Base-by-base conservation (phyloP, 768 basidiomycete genomes). In the Neoboletus subvelutipes region DNA sequence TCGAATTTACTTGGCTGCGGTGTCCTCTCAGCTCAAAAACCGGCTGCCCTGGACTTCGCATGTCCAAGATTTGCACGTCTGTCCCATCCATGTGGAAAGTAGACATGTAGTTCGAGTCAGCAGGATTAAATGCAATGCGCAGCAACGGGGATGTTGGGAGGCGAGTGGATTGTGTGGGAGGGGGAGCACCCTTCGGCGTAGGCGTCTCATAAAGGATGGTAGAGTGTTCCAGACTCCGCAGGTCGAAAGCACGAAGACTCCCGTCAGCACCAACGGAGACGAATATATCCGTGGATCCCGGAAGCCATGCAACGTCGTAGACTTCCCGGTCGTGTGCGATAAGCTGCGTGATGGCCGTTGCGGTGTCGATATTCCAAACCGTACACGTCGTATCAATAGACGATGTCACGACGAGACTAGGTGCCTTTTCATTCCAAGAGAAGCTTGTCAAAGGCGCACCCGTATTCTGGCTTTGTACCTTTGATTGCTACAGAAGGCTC, bases 381-480 rank as follows among this genome's bases (percentile, higher is more conserved):
- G 97, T 98, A 71, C 96, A 98, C 15, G 95, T 97, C 50, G 97
- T 99, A 70, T 99, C 97, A 65, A 98, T 96, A 9, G 94, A 97
- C 24, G 96, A 95, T 7, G 97, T 99, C 37, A 98, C 96, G 64
- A 98, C 87, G 49, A 92, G 84, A 59, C 85, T 87, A 1, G 96
- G 94, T 0, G 88, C 80, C 67, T 94, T 90, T 65, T 94, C 87
- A 69, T 97, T 98, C 97, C 97, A 99, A 0, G 94, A 94, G 74
- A 99, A 97, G 71, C 89, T 93, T 13, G 97, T 99, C 60, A 98
- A 75, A 2, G 97, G 97, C 4, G 97, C 94, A 5, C 88, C 89
- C 31, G 85, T 86, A 46, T 83, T 83, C 66, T 89, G 85, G 63
- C 80, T 87, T 65, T 95, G 93, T 9, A 92, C 86, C 79, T 98